Evolutionary conservation across 2,329 filamentous ascomycete species (phyloP).

Genomic region (Fusarium brevicatenulatum): DNA sequence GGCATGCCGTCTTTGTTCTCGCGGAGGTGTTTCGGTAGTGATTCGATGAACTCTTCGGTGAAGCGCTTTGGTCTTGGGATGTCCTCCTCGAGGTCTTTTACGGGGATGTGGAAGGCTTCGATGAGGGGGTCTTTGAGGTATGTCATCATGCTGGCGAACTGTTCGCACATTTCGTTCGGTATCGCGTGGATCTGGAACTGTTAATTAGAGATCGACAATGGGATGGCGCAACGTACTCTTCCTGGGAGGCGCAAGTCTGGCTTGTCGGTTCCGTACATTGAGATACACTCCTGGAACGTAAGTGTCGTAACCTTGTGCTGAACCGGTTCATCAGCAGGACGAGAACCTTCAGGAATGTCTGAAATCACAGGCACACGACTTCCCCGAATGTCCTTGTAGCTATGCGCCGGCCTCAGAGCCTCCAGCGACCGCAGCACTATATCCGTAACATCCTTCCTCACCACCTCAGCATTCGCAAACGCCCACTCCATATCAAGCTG

Average conservation of each 20-base stretch:
- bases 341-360: constrained; percentile 34
- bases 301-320: constrained; percentile 49
- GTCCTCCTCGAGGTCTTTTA: constrained; percentile 58
- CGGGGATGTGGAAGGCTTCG: constrained; percentile 76
- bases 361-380: constrained; percentile 48
- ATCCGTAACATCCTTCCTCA: constrained; percentile 50
- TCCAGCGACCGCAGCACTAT: constrained; percentile 47
- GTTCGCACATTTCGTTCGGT: constrained; percentile 64
- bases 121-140: constrained; percentile 74
- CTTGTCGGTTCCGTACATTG: constrained; percentile 86
- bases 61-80: constrained; percentile 68
- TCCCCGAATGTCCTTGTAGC: constrained; percentile 71
- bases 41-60: constrained; percentile 75
- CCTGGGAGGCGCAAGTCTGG: constrained; percentile 84
- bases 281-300: constrained; percentile 68
- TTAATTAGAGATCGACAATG: fast-evolving
- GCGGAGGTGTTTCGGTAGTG: constrained; percentile 67
- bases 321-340: constrained; percentile 28
- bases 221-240: constrained; percentile 56
- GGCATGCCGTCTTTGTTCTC: constrained; percentile 81
- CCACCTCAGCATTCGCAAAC: constrained; percentile 68
- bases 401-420: constrained; percentile 48
- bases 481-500: constrained; percentile 94
- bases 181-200: constrained; percentile 68
- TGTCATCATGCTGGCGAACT: constrained; percentile 81